Base-by-base conservation (phyloP, 1,284 basidiomycete species). In the Trametes pubescens region DNA sequence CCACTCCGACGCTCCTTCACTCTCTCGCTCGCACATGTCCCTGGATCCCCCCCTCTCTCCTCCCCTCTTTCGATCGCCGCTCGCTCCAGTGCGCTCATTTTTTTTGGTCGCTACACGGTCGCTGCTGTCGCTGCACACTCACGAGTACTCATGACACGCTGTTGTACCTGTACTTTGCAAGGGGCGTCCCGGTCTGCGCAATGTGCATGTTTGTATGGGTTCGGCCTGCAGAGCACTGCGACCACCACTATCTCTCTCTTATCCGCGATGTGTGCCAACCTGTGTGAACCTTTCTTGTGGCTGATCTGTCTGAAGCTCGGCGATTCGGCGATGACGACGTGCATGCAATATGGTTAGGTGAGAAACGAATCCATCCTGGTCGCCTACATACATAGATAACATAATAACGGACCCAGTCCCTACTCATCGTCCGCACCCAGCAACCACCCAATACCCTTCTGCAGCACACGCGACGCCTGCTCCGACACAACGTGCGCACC, bases 401-500 rank as follows among this genome's bases (percentile, higher is more conserved):
- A 35, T 24, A 8, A 35, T 24, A 8, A 29, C 10, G 34, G 47
- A 35, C 29, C 48, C 24, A 26, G 38, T 32, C 37, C 59, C 56
- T 64, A 60, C 66, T 81, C 79, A 37, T 86, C 87, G 61, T 94
- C 92, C 21, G 88, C 90, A 38, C 93, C 94, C 67, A 95, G 90
- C 34, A 95, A 80, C 93, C 93, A 95, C 9, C 93, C 93, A 55
- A 95, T 90, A 14, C 93, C 94, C 72, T 89, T 89, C 52, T 91
- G 90, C 40, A 95, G 76, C 21, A 86, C 90, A 43, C 89, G 85
- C 49, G 86, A 86, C 11, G 93, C 91, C 68, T 92, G 89, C 6
- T 82, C 77, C 18, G 89, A 88, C 2, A 61, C 60, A 24, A 93
- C 87, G 61, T 92, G 89, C 18, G 84, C 85, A 24, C 79, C 78